A percentile compares a stretch with the other conserved stretches of the same genome.
Evolutionary conservation across 345 rosid genomes (phyloP).

Genomic region (Brassica napus): DNA sequence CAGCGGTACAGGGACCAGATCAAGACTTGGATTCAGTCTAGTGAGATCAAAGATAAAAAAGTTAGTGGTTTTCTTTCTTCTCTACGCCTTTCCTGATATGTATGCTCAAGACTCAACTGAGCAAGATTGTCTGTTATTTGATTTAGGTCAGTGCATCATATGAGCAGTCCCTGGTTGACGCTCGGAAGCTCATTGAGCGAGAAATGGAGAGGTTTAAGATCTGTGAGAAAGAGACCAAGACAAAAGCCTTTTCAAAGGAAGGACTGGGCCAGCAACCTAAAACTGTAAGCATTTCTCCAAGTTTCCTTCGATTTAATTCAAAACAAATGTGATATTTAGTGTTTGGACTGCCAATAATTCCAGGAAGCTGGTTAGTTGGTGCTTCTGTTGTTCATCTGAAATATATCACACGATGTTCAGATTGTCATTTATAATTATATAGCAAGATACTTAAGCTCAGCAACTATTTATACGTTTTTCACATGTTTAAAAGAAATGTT

Average conservation of each 20-base stretch:
- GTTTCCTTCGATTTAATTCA: background rate
- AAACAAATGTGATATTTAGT: background rate
- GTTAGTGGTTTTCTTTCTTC: constrained; percentile 37
- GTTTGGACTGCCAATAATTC: constrained; percentile 3
- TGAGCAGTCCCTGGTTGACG: constrained; percentile 93
- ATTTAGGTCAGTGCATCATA: constrained; percentile 93
- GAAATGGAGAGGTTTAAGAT: constrained; percentile 99
- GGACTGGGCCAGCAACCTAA: constrained; percentile 99
- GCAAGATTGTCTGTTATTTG: constrained; percentile 34
- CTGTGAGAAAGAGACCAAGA: constrained; percentile 98
- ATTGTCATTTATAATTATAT: background rate
- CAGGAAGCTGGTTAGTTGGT: background rate
- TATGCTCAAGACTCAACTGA: constrained; percentile 5
- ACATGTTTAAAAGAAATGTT: background rate
- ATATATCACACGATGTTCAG: constrained; percentile 5
- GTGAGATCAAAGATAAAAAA: constrained; percentile 96
- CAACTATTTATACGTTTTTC: background rate
- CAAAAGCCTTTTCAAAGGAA: constrained; percentile 99
- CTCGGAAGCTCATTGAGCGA: constrained; percentile 89
- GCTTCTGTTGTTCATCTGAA: constrained; percentile 9
- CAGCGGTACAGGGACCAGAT: constrained; percentile 99
- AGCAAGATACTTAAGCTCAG: background rate
- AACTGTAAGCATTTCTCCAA: constrained; percentile 63
- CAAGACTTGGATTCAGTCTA: constrained; percentile 96
- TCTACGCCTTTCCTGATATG: background rate